phyloP scores from a whole-genome alignment of 257 asterid genomes.

The Primulina eburnea region DNA sequence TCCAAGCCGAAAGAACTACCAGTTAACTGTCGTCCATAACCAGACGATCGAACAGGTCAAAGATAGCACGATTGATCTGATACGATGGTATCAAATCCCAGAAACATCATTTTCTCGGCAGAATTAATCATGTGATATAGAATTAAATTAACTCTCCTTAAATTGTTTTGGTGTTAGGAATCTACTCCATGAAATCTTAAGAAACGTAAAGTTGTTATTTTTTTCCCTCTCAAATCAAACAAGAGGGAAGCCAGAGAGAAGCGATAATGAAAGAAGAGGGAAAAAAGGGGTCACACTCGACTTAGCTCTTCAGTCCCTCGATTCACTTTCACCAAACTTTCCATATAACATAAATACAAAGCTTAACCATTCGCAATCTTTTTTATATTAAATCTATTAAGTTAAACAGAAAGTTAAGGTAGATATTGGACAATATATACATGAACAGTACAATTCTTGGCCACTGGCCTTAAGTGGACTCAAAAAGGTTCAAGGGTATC shows the following conservation, averaged over 20 bases:
- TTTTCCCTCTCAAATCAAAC: slow-evolving; percentile 32
- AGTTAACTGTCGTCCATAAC: neutral
- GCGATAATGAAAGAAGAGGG: slow-evolving; percentile 55
- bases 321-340: slow-evolving; percentile 65
- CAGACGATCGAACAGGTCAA: slow-evolving; percentile 20
- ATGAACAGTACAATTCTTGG: slow-evolving; percentile 14
- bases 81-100: slow-evolving; percentile 20
- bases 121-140: slow-evolving; percentile 9
- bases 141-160: slow-evolving; percentile 1
- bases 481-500: slow-evolving; percentile 29
- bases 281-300: slow-evolving; percentile 48
- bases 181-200: slow-evolving; percentile 30
- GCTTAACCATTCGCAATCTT: slow-evolving; percentile 35
- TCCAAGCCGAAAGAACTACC: neutral
- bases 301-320: slow-evolving; percentile 38
- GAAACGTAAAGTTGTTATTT: slow-evolving; percentile 23
- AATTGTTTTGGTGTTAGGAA: slow-evolving; percentile 14
- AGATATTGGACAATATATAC: slow-evolving; percentile 19
- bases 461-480: slow-evolving; percentile 31
- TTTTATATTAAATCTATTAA: slow-evolving; percentile 12
- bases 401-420: slow-evolving; percentile 31
- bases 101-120: slow-evolving; percentile 38
- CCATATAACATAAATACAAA: slow-evolving; percentile 31
- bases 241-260: slow-evolving; percentile 40
- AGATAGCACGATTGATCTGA: slow-evolving; percentile 25